Evolutionary conservation across 2,329 filamentous ascomycete species (phyloP).

Genomic region (Ophiostoma piceae): DNA sequence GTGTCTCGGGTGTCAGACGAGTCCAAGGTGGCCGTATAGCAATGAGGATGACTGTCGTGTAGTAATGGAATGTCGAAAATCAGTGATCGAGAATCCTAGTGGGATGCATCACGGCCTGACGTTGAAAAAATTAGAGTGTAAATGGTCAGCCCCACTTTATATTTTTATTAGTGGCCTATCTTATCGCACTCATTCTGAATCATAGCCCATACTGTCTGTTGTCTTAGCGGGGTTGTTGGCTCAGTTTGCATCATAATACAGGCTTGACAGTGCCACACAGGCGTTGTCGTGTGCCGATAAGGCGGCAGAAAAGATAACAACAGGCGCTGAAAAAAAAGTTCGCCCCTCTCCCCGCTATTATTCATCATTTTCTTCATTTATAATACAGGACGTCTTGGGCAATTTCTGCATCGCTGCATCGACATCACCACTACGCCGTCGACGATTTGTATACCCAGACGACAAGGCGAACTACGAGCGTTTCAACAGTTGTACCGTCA

Average conservation of each 20-base stretch:
- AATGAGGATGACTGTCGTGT: neutral
- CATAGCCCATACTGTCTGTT: neutral
- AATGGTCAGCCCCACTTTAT: slow-evolving; percentile 14
- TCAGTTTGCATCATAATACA: slow-evolving; percentile 4
- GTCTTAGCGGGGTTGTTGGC: neutral
- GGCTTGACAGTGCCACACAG: neutral
- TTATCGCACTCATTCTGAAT: slow-evolving; percentile 23
- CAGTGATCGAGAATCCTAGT: neutral
- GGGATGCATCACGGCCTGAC: slow-evolving; percentile 12
- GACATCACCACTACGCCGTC: neutral
- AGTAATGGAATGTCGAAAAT: neutral
- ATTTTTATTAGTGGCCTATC: slow-evolving; percentile 22
- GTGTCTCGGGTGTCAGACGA: neutral
- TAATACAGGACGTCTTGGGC: neutral
- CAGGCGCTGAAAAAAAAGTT: slow-evolving; percentile 18
- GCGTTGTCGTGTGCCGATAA: neutral
- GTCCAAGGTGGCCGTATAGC: neutral
- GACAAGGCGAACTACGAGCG: neutral
- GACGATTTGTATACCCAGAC: neutral
- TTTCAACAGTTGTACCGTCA: neutral
- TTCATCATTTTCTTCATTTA: slow-evolving; percentile 20
- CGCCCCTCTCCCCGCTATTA: slow-evolving; percentile 33
- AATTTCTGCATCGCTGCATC: slow-evolving; percentile 16
- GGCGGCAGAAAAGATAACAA: slow-evolving; percentile 12
- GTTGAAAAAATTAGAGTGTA: slow-evolving; percentile 15